A percentile compares a stretch with the other conserved stretches of the same genome.
Evolutionary conservation across 2,329 filamentous ascomycete genomes (phyloP).

Genomic region (Blastomyces gilchristii): DNA sequence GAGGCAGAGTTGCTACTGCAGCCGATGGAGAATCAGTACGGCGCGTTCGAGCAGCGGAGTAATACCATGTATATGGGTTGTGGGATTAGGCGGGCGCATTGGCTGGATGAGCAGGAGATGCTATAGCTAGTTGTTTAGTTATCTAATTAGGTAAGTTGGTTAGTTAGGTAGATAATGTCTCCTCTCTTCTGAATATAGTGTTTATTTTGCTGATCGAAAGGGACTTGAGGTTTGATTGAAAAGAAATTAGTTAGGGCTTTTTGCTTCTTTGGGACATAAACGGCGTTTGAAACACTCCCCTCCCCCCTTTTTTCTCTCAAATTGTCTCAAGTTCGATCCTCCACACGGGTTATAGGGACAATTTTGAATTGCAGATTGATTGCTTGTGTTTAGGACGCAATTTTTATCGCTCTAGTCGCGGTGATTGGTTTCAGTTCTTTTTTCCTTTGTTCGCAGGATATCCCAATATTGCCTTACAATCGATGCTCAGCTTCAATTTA

Average conservation of each 20-base stretch:
- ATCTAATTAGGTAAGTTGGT: neutral
- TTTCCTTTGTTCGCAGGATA: no score
- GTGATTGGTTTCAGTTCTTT: no score
- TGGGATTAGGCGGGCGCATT: constrained; percentile 15
- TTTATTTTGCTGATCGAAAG: neutral
- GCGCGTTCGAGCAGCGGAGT: constrained; percentile 27
- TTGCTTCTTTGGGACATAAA: neutral
- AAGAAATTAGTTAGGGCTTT: neutral
- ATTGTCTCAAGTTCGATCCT: no score
- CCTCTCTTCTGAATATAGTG: neutral
- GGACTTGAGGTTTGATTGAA: neutral
- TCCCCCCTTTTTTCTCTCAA: no score
- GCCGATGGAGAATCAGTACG: constrained; percentile 32
- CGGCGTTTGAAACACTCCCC: no score
- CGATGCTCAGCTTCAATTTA: no score
- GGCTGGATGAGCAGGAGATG: constrained; percentile 19
- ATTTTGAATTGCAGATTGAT: no score
- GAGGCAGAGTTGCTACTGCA: constrained; percentile 8
- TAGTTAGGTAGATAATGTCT: neutral
- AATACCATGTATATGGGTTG: constrained; percentile 18
- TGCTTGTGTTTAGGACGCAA: no score
- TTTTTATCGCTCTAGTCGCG: no score
- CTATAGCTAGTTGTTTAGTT: constrained; percentile 10
- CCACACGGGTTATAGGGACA: no score
- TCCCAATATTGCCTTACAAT: no score